phyloP scores from a whole-genome alignment of 345 rosid genomes.

The Stellera chamaejasme region DNA sequence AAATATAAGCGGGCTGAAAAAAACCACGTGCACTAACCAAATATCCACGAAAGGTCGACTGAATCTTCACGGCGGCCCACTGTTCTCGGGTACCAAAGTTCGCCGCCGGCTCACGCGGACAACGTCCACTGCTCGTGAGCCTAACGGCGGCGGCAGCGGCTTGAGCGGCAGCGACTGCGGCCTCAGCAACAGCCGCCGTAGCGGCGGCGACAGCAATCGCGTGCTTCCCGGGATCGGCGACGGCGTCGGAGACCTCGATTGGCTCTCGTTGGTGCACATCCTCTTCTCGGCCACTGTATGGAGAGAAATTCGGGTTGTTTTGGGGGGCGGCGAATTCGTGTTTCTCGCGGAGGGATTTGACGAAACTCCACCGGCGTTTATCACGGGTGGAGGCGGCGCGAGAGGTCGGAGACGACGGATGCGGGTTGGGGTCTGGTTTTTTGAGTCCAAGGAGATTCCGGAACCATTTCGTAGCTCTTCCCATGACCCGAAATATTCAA shows the following conservation, averaged over 20 bases:
- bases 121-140: slow-evolving; percentile 69
- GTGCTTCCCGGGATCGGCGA: slow-evolving; percentile 33
- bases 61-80: slow-evolving; percentile 67
- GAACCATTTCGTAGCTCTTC: slow-evolving; percentile 80
- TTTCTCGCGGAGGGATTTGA: slow-evolving; percentile 54
- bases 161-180: slow-evolving; percentile 69
- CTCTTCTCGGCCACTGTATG: slow-evolving; percentile 5
- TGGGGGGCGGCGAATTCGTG: slow-evolving; percentile 5
- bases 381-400: slow-evolving; percentile 20
- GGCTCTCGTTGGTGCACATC: slow-evolving; percentile 1
- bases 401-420: slow-evolving; percentile 13
- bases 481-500: slow-evolving; percentile 31
- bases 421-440: slow-evolving; percentile 33
- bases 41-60: slow-evolving; percentile 83
- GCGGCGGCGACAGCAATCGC: slow-evolving; percentile 87
- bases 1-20: not conserved
- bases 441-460: slow-evolving; percentile 60
- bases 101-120: slow-evolving; percentile 18
- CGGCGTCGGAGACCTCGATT: slow-evolving; percentile 15
- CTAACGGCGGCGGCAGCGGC: slow-evolving; percentile 73
- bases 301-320: slow-evolving; percentile 4
- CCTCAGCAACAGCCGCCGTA: slow-evolving; percentile 69
- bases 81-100: slow-evolving; percentile 23
- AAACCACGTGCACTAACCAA: slow-evolving; percentile 38
- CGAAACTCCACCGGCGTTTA: slow-evolving; percentile 88